phyloP scores from a whole-genome alignment of 148 eudicot genomes.

The Spergularia bocconei region DNA sequence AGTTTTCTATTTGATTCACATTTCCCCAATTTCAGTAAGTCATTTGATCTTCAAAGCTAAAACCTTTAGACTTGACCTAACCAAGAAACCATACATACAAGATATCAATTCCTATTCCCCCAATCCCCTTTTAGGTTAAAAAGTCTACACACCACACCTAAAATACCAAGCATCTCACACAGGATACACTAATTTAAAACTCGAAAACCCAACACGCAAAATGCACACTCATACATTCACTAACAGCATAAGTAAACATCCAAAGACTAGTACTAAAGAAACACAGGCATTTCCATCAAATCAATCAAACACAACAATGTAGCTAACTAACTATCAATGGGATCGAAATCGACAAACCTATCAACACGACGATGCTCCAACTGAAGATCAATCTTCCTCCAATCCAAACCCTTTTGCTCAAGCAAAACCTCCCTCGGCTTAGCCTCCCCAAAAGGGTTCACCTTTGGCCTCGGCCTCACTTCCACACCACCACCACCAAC shows the following conservation, averaged over 20 bases:
- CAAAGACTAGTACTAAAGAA: not conserved
- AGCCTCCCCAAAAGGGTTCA: constrained; percentile 97
- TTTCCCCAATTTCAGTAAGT: not conserved
- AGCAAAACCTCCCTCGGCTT: constrained; percentile 95
- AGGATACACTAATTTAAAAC: not conserved
- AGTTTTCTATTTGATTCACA: not conserved
- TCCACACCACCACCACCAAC: constrained; percentile 27
- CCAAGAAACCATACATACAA: not conserved
- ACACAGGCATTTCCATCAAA: constrained; percentile 5
- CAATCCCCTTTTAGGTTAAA: too few relatives aligned
- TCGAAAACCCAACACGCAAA: not conserved
- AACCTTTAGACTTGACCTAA: not conserved
- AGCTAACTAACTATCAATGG: not conserved
- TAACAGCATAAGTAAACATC: not conserved
- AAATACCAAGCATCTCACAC: not conserved
- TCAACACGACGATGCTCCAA: constrained; percentile 70
- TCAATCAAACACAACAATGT: not conserved
- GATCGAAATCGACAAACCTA: constrained; percentile 42
- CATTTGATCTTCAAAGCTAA: not conserved
- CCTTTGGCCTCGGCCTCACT: constrained; percentile 57
- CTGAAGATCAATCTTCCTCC: constrained; percentile 92
- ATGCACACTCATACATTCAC: not conserved
- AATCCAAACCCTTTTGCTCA: constrained; percentile 83
- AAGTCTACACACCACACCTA: not conserved
- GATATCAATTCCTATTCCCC: not conserved